Percentiles rank a stretch among this genome's conserved stretches.
phyloP scores from a whole-genome alignment of 352 stramenopile species.

The Phytophthora idaei region DNA sequence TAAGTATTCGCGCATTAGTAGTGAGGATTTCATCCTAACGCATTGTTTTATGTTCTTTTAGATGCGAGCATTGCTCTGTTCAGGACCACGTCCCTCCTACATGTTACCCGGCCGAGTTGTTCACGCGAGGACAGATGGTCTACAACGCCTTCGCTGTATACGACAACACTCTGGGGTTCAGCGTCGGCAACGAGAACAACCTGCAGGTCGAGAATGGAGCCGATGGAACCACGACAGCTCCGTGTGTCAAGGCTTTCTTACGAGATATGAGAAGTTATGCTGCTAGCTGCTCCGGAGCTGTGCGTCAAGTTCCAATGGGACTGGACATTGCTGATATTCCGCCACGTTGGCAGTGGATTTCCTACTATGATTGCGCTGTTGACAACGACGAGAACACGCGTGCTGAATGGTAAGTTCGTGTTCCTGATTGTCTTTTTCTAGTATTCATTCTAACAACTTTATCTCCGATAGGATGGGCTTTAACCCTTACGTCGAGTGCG shows the following conservation, averaged over 20 bases:
- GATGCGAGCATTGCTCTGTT: slow-evolving; percentile 64
- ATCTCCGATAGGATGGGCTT: slow-evolving; percentile 42
- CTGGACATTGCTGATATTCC: slow-evolving; percentile 67
- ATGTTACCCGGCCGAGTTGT: slow-evolving; percentile 62
- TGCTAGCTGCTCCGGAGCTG: slow-evolving; percentile 37
- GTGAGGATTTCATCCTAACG: neutral
- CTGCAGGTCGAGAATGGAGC: slow-evolving; percentile 39
- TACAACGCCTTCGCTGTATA: slow-evolving; percentile 82
- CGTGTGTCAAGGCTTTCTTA: slow-evolving; percentile 72
- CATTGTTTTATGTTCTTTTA: neutral
- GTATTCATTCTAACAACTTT: neutral
- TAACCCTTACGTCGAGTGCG: slow-evolving; percentile 77
- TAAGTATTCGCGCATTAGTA: slow-evolving; percentile 14
- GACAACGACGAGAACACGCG: slow-evolving; percentile 59
- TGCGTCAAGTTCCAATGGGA: slow-evolving; percentile 65
- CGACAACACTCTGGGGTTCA: slow-evolving; percentile 74
- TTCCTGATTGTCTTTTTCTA: too few species aligned
- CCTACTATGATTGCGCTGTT: slow-evolving; percentile 70
- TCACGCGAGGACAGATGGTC: slow-evolving; percentile 62
- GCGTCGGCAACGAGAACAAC: slow-evolving; percentile 69
- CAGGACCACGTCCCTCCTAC: slow-evolving; percentile 44
- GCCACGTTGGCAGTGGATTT: slow-evolving; percentile 58
- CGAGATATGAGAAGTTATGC: slow-evolving; percentile 64
- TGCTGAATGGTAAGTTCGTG: slow-evolving; percentile 46
- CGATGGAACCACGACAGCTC: slow-evolving; percentile 41